A percentile compares a stretch with the other conserved stretches of the same genome.
phyloP scores from a whole-genome alignment of 2,329 filamentous ascomycete genomes.

The Cordyceps tenuipes region DNA sequence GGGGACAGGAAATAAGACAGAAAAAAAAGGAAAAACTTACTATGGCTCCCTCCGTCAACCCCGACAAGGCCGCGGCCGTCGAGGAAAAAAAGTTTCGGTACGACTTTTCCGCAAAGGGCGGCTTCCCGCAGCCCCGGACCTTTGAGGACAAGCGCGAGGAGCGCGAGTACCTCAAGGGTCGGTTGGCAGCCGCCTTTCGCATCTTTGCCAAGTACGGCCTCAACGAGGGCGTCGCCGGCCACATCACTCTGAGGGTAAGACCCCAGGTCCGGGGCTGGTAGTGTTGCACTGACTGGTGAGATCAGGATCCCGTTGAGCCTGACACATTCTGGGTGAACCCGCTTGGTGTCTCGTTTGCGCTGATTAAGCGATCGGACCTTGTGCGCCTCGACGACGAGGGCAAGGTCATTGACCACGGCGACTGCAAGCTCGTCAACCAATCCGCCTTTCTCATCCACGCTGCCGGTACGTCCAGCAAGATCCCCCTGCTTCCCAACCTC shows the following conservation, averaged over 20 bases:
- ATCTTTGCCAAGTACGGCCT: conserved; percentile 50
- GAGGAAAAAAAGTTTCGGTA: conserved; percentile 7
- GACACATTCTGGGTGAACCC: conserved; percentile 61
- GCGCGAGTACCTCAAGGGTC: conserved; percentile 44
- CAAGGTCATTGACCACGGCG: conserved; percentile 54
- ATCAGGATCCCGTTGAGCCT: conserved; percentile 46
- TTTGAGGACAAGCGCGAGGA: conserved; percentile 29
- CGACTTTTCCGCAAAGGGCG: conserved; percentile 4
- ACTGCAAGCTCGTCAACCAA: conserved; percentile 24
- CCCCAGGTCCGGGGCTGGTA: background rate
- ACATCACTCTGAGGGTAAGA: conserved; percentile 47
- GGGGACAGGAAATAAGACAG: too few relatives aligned
- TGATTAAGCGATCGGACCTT: conserved; percentile 57
- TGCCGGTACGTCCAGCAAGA: conserved; percentile 16
- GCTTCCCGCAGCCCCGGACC: conserved; percentile 10
- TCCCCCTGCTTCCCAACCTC: too few relatives aligned
- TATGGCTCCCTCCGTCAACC: background rate
- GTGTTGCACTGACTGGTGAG: background rate
- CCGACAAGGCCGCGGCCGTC: background rate
- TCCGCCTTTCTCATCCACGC: conserved; percentile 22
- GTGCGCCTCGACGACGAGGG: conserved; percentile 56
- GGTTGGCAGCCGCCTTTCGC: conserved; percentile 46
- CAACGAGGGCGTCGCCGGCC: conserved; percentile 57
- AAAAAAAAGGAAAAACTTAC: too few relatives aligned
- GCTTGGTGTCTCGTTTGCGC: conserved; percentile 53